A percentile compares a stretch with the other conserved stretches of the same genome.
Evolutionary conservation across 2,329 filamentous ascomycete species (phyloP).

Genomic region (Colletotrichum noveboracense): DNA sequence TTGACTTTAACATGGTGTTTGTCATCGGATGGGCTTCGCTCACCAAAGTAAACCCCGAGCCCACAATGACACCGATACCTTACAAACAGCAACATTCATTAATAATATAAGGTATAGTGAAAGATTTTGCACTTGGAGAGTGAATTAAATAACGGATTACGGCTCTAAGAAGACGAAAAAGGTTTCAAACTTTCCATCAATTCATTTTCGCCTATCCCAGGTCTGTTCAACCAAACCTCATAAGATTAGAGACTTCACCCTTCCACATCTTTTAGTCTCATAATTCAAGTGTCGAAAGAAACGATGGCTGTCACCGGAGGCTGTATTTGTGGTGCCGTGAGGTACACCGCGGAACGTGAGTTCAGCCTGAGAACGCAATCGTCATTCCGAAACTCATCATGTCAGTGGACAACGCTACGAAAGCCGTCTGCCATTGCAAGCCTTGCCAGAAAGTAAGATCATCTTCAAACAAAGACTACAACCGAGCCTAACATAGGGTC

Average conservation of each 20-base stretch:
- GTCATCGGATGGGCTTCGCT: neutral
- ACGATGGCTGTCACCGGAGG: neutral
- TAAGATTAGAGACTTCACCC: neutral
- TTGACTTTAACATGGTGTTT: neutral
- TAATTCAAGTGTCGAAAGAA: neutral
- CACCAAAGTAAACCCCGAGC: neutral
- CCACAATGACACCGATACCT: no score
- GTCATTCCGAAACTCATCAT: neutral
- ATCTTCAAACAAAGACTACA: neutral
- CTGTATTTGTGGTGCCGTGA: neutral
- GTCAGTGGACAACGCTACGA: neutral
- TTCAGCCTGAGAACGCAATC: neutral
- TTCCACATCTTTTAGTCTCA: neutral
- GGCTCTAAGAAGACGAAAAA: no score
- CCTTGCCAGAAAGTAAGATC: neutral
- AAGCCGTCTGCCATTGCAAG: neutral
- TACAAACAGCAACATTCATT: no score
- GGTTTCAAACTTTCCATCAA: no score
- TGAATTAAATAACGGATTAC: no score
- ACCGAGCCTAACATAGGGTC: neutral
- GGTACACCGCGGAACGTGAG: neutral
- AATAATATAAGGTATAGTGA: no score
- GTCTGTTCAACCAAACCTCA: neutral
- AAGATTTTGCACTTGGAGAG: no score
- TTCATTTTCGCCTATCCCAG: neutral